Evolutionary conservation across 352 stramenopile genomes (phyloP).

Genomic region (Phytophthora macrochlamydospora): DNA sequence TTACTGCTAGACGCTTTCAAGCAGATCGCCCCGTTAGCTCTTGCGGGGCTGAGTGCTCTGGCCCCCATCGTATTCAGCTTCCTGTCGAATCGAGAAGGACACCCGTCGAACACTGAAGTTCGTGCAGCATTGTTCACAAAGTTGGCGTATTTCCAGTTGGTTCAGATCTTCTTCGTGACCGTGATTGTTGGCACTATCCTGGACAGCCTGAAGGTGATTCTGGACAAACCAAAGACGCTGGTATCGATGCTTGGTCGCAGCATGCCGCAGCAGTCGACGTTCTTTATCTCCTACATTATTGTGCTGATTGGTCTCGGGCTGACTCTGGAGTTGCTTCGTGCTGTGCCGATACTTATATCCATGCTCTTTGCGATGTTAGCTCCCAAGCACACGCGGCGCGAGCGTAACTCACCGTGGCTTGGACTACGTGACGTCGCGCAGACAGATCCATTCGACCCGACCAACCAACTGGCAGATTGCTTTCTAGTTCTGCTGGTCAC

Average conservation of each 20-base stretch:
- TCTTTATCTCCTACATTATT: conserved; percentile 87
- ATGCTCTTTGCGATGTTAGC: conserved; percentile 58
- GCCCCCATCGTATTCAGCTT: conserved; percentile 70
- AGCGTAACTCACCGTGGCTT: conserved; percentile 61
- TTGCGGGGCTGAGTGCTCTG: conserved; percentile 64
- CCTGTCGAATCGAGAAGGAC: conserved; percentile 66
- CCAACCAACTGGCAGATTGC: conserved; percentile 56
- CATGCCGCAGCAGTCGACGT: conserved; percentile 84
- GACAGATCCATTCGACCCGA: conserved; percentile 68
- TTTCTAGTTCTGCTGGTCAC: conserved; percentile 79
- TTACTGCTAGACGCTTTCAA: conserved; percentile 67
- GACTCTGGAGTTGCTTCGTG: conserved; percentile 64
- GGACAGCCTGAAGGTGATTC: conserved; percentile 71
- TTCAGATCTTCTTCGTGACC: conserved; percentile 86
- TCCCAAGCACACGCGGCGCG: conserved; percentile 63
- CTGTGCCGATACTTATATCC: conserved; percentile 55
- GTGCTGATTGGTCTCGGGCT: conserved; percentile 67
- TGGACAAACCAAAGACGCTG: conserved; percentile 71
- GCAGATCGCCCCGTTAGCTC: conserved; percentile 69
- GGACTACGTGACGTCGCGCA: conserved; percentile 54
- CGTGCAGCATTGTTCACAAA: conserved; percentile 74
- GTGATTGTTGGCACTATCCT: conserved; percentile 79
- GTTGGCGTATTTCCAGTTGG: conserved; percentile 80
- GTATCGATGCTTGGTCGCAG: conserved; percentile 74
- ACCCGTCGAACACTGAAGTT: conserved; percentile 71